phyloP scores from a whole-genome alignment of 345 rosid genomes.

The Bruguiera parviflora region DNA sequence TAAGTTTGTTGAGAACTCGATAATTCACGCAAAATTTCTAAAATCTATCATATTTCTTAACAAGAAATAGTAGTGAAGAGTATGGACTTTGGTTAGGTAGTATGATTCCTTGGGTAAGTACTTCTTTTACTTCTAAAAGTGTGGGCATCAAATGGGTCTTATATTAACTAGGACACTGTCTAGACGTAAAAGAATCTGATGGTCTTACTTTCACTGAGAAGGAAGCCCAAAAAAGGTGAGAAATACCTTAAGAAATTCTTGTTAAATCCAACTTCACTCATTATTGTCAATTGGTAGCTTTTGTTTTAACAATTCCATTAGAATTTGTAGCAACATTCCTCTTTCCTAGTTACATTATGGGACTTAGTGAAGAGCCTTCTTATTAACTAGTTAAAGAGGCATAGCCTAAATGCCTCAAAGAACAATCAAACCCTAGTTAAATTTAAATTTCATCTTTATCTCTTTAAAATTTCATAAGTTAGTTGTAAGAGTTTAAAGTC shows the following conservation, averaged over 20 bases:
- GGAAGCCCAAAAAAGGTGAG: neutral
- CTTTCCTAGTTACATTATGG: too few species aligned
- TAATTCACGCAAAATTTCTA: neutral
- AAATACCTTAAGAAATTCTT: neutral
- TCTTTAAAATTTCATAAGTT: neutral
- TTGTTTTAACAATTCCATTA: too few species aligned
- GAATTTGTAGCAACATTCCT: too few species aligned
- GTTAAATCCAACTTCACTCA: too few species aligned
- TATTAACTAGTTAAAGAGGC: neutral
- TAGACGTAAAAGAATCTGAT: neutral
- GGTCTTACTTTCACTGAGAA: neutral
- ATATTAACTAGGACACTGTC: neutral
- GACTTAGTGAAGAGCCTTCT: too few species aligned
- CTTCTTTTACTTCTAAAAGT: neutral
- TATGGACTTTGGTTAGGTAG: neutral
- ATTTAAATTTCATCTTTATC: neutral
- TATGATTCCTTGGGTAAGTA: neutral
- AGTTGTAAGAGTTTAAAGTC: neutral
- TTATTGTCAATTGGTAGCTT: too few species aligned
- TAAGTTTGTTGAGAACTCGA: neutral
- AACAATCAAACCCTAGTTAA: neutral
- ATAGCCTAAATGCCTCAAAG: neutral
- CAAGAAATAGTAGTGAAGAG: neutral
- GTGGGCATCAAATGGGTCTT: neutral
- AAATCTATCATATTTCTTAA: neutral